Base-by-base conservation (phyloP, 2,329 filamentous ascomycete genomes). In the Aspergillus chevalieri region DNA sequence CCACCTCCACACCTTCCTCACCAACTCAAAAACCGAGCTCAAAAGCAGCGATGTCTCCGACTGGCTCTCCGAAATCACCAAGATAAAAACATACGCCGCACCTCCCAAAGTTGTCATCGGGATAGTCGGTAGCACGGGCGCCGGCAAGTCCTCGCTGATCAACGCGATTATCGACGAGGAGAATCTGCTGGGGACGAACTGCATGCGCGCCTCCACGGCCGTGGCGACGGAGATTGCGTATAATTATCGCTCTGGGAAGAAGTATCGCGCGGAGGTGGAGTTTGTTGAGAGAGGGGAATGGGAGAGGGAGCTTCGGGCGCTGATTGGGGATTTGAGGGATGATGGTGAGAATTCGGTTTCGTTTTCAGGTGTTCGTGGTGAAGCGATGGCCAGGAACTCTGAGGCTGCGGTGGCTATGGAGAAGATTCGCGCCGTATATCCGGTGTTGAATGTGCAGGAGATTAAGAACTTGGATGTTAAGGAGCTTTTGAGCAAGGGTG, bases 161-260 rank as follows among this genome's bases (percentile, higher is more conserved):
- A 85, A 85, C 57, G 81, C 82, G 0, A 59, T 85, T 30, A 68
- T 85, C 0, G 80, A 84, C 26, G 79, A 85, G 56, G 79, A 84
- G 53, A 70, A 76, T n/a, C 65, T 80, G 14, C 72, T 74, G 0
- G 75, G 77, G 0, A 81, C 78, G 0, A 80, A 78, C 54, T 80
- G 80, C 58, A 79, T 84, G 75, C 68, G 79, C 24, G 81, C 82
- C 1, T 84, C 81, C 49, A 85, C 82, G 0, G 80, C 81, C 0
- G 78, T 80, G 0, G 74, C 82, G 0, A 85, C 81, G 0, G 81
- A 85, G 56, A 73, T 85, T 1, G 75, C 75, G 0, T 84, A 74
- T 63, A 84, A 84, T 46, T 14, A 72, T 21, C 74, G 67, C 6
- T 58, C 70, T 0, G 60, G 74, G 4, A 62, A 6, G 14, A 14